Base-by-base conservation (phyloP, 371 early-diverging fungal species). In the Lichtheimia hyalospora region DNA sequence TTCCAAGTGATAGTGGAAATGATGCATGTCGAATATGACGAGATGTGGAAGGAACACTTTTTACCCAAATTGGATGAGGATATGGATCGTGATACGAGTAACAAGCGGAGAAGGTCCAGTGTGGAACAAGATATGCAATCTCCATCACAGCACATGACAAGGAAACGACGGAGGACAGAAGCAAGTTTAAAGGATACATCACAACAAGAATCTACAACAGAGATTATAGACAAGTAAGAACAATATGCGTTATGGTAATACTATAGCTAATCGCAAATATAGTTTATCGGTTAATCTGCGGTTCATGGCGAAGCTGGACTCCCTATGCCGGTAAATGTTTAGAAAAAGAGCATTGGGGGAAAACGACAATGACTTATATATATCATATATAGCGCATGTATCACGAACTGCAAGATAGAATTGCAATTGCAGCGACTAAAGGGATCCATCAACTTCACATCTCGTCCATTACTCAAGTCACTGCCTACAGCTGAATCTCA, bases 241-340 rank as follows among this genome's bases (percentile, higher is more conserved):
- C 2, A 16, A 21, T 49, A 56, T 23, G 8, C 40, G 0, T 13
- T 3, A 18, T 25, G 34, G 10, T 2, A 39, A 10, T 20, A 21
- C n/a, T 43, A 16, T 43, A 5, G 21, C 21, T 27, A 18, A n/a
- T 49, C 14, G 8, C 3, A n/a, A 18, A n/a, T 3, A 39, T 52
- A 74, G 74, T 49, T 58, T 80, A 0, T 70, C 74, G 0, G 71
- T 80, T 27, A 70, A 80, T 61, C 53, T 80, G 50, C 72, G 74
- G 2, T 77, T 73, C 18, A 65, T 80, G 57, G 81, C 81, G 13
- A 77, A 77, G 44, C 49, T 80, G 21, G 77, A 80, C 61, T 80
- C 81, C 5, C 61, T 77, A 2, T 80, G 74, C 51, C 63, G 74
- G 74, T 69, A 67, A 34, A 58, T 50, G 25, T 46, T 25, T 0